Evolutionary conservation across 768 basidiomycete genomes (phyloP).

Genomic region (Inosperma sp.): DNA sequence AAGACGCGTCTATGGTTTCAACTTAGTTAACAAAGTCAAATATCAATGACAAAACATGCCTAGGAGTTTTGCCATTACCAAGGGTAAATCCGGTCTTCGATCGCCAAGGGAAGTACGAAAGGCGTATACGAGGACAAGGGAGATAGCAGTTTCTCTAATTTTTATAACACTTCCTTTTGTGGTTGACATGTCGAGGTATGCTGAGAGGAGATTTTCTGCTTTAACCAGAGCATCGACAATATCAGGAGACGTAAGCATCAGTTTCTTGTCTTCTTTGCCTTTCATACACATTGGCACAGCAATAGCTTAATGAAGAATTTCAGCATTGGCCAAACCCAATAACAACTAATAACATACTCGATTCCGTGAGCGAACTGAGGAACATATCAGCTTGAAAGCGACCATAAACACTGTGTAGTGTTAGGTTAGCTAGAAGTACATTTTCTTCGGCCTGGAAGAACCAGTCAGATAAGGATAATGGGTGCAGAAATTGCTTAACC

Average conservation of each 20-base stretch:
- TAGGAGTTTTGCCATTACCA: conserved; percentile 59
- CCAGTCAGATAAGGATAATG: not conserved
- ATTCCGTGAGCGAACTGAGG: conserved; percentile 85
- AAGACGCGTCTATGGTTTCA: conserved; percentile 56
- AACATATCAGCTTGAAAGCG: conserved; percentile 85
- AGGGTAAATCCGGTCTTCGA: conserved; percentile 42
- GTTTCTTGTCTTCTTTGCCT: conserved; percentile 34
- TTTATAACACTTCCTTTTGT: conserved; percentile 61
- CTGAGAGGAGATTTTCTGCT: conserved; percentile 69
- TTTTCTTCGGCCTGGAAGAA: conserved; percentile 65
- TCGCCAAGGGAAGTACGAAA: conserved; percentile 81
- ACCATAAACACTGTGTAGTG: conserved; percentile 69
- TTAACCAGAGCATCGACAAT: conserved; percentile 56
- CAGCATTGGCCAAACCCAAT: not conserved
- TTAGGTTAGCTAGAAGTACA: conserved; percentile 70
- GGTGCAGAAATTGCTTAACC: conserved; percentile 33
- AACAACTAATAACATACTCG: conserved; percentile 51
- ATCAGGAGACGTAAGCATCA: conserved; percentile 48
- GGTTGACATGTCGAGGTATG: conserved; percentile 51
- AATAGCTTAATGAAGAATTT: conserved; percentile 49
- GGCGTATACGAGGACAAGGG: conserved; percentile 63
- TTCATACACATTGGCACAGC: conserved; percentile 79
- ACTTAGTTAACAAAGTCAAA: not conserved
- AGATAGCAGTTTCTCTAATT: conserved; percentile 70
- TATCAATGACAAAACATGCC: conserved; percentile 48